These are phyloP conservation scores for Eimeria sp. DNA, from an alignment of 169 alveolate species.

Conservation along the genomic window DNA sequence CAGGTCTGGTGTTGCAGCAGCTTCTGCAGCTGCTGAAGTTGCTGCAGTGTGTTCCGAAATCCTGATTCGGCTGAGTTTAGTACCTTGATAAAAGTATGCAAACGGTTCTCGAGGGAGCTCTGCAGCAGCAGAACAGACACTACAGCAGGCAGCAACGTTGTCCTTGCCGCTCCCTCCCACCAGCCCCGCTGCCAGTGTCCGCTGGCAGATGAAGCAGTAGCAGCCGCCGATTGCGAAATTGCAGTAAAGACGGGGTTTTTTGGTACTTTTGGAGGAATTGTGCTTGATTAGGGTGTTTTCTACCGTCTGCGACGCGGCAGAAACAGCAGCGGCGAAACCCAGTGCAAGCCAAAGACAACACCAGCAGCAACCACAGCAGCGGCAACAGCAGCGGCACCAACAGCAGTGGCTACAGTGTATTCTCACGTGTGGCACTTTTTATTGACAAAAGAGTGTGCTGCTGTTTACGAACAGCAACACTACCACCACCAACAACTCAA, in stretches of 20 bases:
- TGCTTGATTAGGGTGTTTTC: background rate
- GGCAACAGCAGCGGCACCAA: slow-evolving; percentile 33
- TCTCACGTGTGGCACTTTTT: background rate
- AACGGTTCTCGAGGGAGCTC: background rate
- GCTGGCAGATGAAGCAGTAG: background rate
- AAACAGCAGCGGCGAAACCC: background rate
- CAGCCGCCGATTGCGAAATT: background rate
- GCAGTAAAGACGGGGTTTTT: background rate
- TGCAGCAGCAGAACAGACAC: background rate
- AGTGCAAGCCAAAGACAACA: slow-evolving; percentile 2
- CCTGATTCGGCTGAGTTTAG: background rate
- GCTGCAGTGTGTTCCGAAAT: background rate
- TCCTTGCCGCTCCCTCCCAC: slow-evolving; percentile 3
- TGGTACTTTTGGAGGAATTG: too few species aligned
- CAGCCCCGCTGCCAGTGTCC: background rate
- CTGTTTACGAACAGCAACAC: background rate
- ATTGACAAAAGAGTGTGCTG: background rate
- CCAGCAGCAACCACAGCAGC: slow-evolving; percentile 20
- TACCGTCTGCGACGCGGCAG: background rate
- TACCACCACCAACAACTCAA: background rate
- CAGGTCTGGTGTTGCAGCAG: too few species aligned
- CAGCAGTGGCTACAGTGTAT: background rate
- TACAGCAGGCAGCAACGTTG: slow-evolving; percentile 18
- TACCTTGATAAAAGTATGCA: background rate
- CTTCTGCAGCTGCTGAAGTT: background rate